Base-by-base conservation (phyloP, 768 basidiomycete species). In the Serendipita sp. region DNA sequence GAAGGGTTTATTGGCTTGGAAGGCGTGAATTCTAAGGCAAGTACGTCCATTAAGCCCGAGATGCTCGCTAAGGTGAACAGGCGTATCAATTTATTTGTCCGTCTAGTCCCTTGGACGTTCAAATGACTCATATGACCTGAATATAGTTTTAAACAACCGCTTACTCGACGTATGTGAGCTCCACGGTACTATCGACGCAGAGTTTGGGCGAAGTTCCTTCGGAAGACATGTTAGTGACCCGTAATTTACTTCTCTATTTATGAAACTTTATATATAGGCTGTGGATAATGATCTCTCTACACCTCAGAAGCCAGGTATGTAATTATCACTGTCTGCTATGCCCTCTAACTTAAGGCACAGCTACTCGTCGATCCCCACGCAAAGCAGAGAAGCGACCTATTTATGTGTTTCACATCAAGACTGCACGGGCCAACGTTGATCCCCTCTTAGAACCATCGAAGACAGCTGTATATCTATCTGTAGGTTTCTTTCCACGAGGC, bases 71-170 rank as follows among this genome's bases (percentile, higher is more conserved):
- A 34, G 64, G 64, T 67, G 69, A 68, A 65, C 71, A 95, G 89
- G 75, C 81, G n/a, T 82, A 86, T 73, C 94, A 98, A 73, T 89
- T 86, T 75, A 73, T 97, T 47, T 96, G 94, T 93, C 71, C 69
- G 84, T 73, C 24, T 48, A 10, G 34, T 45, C 7, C 38, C 4
- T 15, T 32, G 24, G 45, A 63, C 66, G 58, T 18, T 34, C 64
- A 54, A 54, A 37, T 28, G 45, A 24, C 65, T 41, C 41, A 7
- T 5, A 32, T 45, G 51, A 30, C 60, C 3, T 51, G 34, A 69
- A 11, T 1, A 2, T 66, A 95, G 92, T 87, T 71, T 79, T 95
- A 72, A 95, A 95, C 74, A 78, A 76, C 18, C 89, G 91, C 69
- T 84, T 84, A 2, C 74, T 94, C 35, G 75, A 80, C 15, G 70